These are phyloP conservation scores for Pochonia chlamydosporia DNA, from an alignment of 2,329 filamentous ascomycete genomes.

Conservation along the genomic window DNA sequence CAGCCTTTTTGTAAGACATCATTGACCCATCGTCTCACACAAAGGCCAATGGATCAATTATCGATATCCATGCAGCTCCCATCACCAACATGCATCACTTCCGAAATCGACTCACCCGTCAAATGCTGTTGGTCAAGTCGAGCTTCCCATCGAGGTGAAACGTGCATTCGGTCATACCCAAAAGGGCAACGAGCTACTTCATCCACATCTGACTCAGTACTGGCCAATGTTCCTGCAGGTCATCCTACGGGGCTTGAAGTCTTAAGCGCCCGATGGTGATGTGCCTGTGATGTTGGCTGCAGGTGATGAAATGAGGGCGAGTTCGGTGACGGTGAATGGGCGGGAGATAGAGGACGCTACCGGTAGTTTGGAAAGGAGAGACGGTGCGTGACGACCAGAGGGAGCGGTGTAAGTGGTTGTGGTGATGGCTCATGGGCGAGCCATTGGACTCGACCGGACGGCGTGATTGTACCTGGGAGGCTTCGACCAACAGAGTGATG, in stretches of 20 bases:
- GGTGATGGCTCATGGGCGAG: neutral
- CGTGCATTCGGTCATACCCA: constrained; percentile 1
- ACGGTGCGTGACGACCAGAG: neutral
- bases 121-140: constrained; percentile 6
- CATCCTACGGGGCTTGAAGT: neutral
- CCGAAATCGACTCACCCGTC: neutral
- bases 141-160: neutral
- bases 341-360: neutral
- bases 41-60: neutral
- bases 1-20: neutral
- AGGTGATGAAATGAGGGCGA: constrained; percentile 6
- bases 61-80: neutral
- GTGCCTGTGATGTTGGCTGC: constrained; percentile 5
- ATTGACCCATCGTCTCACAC: neutral
- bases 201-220: neutral
- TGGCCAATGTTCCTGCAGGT: neutral
- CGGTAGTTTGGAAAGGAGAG: neutral
- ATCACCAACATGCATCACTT: neutral
- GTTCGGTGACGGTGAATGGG: constrained; percentile 1
- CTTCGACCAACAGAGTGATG: too few relatives aligned
- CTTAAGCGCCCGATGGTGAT: constrained; percentile 6
- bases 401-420: neutral
- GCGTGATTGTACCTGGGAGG: too few relatives aligned
- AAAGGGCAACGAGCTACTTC: constrained; percentile 5
- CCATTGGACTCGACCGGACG: too few relatives aligned